Conservation (phyloP, 2,329 filamentous ascomycete species). For the Alternaria tenuissima region DNA sequence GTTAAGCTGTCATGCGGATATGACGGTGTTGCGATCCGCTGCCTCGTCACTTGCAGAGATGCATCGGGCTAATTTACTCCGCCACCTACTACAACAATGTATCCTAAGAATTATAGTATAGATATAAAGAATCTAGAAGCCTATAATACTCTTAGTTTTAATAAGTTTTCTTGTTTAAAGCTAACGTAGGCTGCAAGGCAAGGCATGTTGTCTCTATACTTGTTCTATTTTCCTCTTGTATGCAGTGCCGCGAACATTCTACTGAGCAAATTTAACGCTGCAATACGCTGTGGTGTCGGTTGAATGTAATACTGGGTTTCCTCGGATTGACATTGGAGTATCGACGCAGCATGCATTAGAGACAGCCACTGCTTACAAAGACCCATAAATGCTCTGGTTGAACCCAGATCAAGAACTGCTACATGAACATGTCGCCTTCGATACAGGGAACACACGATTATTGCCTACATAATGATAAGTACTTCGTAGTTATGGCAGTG, state of each 20-base stretch:
- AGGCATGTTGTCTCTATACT: too few species aligned
- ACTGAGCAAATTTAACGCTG: not conserved
- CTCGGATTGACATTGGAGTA: not conserved
- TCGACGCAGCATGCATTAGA: not conserved
- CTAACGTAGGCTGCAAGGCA: too few species aligned
- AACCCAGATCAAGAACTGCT: not conserved
- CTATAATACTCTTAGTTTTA: too few species aligned
- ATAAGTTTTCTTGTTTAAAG: too few species aligned
- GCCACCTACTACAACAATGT: not conserved
- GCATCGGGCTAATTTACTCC: not conserved
- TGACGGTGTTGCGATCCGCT: not conserved
- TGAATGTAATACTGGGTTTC: not conserved
- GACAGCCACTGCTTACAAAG: not conserved
- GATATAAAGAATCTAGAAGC: too few species aligned
- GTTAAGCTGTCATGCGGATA: conserved; percentile 11
- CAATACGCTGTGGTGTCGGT: not conserved
- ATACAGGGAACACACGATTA: not conserved
- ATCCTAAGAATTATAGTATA: too few species aligned
- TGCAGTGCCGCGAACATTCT: not conserved
- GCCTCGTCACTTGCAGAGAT: not conserved
- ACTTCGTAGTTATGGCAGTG: not conserved
- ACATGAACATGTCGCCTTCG: not conserved
- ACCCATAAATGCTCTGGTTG: not conserved
- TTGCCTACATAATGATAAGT: not conserved
- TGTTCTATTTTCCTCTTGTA: too few species aligned